Evolutionary conservation across 2,329 filamentous ascomycete genomes (phyloP).

Genomic region (Scortechinia acanthostroma): DNA sequence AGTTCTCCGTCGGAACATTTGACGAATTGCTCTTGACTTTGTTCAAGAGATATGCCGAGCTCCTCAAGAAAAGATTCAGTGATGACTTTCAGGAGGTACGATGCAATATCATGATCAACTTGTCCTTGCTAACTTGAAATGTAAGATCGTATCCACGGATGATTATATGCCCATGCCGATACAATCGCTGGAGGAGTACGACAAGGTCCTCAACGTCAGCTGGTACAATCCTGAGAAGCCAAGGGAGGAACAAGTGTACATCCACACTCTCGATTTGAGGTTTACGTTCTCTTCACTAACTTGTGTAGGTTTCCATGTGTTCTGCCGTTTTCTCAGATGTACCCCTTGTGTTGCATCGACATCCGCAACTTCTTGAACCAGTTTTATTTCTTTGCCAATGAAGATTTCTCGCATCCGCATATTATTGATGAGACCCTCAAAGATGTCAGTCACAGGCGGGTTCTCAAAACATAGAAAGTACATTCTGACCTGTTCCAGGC

Average conservation of each 20-base stretch:
- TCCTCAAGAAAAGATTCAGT: slow-evolving; percentile 85
- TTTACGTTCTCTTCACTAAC: neutral
- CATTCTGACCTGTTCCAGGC: slow-evolving; percentile 52
- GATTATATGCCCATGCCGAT: slow-evolving; percentile 99
- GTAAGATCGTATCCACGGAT: slow-evolving; percentile 59
- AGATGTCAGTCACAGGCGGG: slow-evolving; percentile 49
- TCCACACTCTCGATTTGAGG: slow-evolving; percentile 9
- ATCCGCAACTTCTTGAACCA: slow-evolving; percentile 96
- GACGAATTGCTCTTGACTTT: slow-evolving; percentile 80
- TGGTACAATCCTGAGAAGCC: slow-evolving; percentile 87
- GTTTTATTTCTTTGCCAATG: slow-evolving; percentile 95
- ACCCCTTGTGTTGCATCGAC: slow-evolving; percentile 94
- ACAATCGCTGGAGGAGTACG: slow-evolving; percentile 81
- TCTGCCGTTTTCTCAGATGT: slow-evolving; percentile 98
- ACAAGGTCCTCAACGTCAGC: slow-evolving; percentile 89
- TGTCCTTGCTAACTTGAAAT: no score
- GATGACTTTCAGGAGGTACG: slow-evolving; percentile 86
- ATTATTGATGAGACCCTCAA: slow-evolving; percentile 87
- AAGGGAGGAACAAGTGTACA: slow-evolving; percentile 67
- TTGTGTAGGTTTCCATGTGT: slow-evolving; percentile 76
- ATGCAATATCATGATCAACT: no score
- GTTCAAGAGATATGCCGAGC: slow-evolving; percentile 87
- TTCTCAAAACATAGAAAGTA: no score
- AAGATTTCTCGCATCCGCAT: slow-evolving; percentile 84
- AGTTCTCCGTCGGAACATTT: slow-evolving; percentile 74